phyloP scores from a whole-genome alignment of 2,329 filamentous ascomycete genomes.

The Xylaria sp. region DNA sequence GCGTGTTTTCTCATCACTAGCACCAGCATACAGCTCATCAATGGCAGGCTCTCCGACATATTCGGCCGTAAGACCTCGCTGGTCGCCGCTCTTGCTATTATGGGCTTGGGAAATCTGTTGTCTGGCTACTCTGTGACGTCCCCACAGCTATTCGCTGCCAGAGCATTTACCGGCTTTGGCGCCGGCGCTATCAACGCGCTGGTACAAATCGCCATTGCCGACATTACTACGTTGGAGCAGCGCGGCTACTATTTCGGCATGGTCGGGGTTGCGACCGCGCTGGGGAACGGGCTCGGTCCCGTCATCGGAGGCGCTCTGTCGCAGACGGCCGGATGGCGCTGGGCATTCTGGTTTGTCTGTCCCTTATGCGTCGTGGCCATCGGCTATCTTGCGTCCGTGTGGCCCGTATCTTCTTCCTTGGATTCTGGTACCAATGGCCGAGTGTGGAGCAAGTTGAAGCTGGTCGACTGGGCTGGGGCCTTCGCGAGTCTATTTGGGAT shows the following conservation, averaged over 20 bases:
- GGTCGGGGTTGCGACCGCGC: slow-evolving; percentile 8
- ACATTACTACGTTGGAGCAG: slow-evolving; percentile 18
- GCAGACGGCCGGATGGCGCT: slow-evolving; percentile 7
- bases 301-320: slow-evolving; percentile 18
- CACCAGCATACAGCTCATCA: slow-evolving; percentile 25
- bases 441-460: slow-evolving; percentile 19
- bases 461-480: slow-evolving; percentile 25
- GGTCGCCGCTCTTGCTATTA: slow-evolving; percentile 10
- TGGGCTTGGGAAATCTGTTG: background rate
- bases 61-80: slow-evolving; percentile 21
- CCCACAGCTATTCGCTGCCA: slow-evolving; percentile 7
- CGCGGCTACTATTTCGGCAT: slow-evolving; percentile 24
- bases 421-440: background rate
- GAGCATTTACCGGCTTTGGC: slow-evolving; percentile 20
- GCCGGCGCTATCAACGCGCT: slow-evolving; percentile 18
- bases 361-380: slow-evolving; percentile 16
- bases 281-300: slow-evolving; percentile 23
- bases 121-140: slow-evolving; percentile 3
- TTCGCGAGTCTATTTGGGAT: slow-evolving; percentile 11
- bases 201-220: slow-evolving; percentile 16
- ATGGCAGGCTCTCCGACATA: slow-evolving; percentile 19
- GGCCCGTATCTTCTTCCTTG: background rate
- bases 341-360: slow-evolving; percentile 21
- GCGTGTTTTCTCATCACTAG: slow-evolving; percentile 24
- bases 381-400: slow-evolving; percentile 17